Conservation (phyloP, 257 asterid genomes). For the Penstemon eatonii region DNA sequence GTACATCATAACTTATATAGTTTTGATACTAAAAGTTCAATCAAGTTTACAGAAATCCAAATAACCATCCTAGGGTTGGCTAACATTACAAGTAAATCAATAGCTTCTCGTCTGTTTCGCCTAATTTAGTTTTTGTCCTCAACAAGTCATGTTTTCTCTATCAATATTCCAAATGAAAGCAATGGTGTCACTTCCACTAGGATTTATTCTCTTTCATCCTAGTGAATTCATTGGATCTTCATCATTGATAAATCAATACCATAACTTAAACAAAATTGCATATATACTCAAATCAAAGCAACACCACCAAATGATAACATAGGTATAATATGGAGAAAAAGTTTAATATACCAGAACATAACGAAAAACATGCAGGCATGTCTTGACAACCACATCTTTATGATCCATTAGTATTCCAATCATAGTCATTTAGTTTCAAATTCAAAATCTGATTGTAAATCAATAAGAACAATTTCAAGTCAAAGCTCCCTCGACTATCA, state of each 20-base stretch:
- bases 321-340: neutral
- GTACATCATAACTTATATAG: neutral
- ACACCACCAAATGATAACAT: no score
- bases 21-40: neutral
- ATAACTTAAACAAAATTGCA: neutral
- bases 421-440: neutral
- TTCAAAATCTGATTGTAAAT: neutral
- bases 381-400: neutral
- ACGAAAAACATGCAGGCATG: neutral
- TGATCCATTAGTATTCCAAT: neutral
- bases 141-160: neutral
- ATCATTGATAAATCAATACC: neutral
- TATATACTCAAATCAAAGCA: neutral
- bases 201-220: neutral
- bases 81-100: neutral
- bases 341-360: neutral
- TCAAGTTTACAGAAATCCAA: neutral
- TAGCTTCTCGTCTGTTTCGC: neutral
- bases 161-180: neutral
- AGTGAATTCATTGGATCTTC: slow-evolving; percentile 12
- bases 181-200: slow-evolving; percentile 13
- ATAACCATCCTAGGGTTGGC: neutral
- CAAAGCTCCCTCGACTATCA: neutral
- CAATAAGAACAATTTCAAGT: neutral
- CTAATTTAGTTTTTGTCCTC: neutral